Evolutionary conservation across 306 rosid species (phyloP).

Genomic region (Elaeagnus macrophylla): DNA sequence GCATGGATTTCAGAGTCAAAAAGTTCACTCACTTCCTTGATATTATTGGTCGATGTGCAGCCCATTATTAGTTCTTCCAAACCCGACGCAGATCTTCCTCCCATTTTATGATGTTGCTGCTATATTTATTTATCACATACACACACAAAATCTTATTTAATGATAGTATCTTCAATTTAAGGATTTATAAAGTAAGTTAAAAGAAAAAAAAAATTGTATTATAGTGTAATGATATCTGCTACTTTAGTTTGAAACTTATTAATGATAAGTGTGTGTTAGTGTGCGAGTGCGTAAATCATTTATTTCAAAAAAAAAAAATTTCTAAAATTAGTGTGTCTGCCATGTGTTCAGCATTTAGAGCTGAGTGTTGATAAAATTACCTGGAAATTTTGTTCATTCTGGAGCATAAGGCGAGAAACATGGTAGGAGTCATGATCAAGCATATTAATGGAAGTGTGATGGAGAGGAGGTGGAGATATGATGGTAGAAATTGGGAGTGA

Average conservation of each 20-base stretch:
- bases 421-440: constrained; percentile 69
- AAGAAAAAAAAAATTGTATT: too few species aligned
- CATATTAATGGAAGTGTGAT: constrained; percentile 54
- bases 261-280: too few species aligned
- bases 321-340: background rate
- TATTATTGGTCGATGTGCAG: constrained; percentile 58
- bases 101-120: constrained; percentile 59
- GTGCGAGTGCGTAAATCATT: too few species aligned
- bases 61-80: constrained; percentile 99
- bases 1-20: constrained; percentile 52
- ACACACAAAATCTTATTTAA: too few species aligned
- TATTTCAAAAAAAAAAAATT: too few species aligned
- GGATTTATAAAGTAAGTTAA: too few species aligned
- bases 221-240: too few species aligned
- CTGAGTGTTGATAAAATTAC: constrained; percentile 23
- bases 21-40: constrained; percentile 66
- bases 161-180: too few species aligned
- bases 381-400: constrained; percentile 57
- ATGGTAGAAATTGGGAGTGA: constrained; percentile 61
- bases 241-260: too few species aligned
- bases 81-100: constrained; percentile 87
- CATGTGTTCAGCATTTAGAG: background rate
- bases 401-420: constrained; percentile 63
- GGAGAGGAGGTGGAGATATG: constrained; percentile 71
- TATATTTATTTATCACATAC: constrained; percentile 21